A percentile compares a stretch with the other conserved stretches of the same genome.
Evolutionary conservation across 495 filamentous ascomycete species (phyloP).

Genomic region (Hypoxylon intermedium): DNA sequence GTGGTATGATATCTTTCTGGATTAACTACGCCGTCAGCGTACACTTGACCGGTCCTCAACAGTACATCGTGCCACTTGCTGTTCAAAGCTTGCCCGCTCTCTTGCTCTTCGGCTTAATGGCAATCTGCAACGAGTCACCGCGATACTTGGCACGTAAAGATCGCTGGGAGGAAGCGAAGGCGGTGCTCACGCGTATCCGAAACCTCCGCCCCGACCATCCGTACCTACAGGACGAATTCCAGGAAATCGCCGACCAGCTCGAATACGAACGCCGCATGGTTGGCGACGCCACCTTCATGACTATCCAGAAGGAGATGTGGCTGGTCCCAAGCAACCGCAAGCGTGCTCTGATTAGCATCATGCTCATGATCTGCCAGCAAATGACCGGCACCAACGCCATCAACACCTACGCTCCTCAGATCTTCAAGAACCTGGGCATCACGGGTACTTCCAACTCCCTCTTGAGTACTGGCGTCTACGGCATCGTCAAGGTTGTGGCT

Average conservation of each 20-base stretch:
- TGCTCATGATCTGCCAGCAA: constrained; percentile 76
- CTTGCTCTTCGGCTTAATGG: constrained; percentile 64
- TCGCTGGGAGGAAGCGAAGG: constrained; percentile 70
- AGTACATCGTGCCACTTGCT: constrained; percentile 72
- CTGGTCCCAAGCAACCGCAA: constrained; percentile 69
- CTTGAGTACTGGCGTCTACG: constrained; percentile 70
- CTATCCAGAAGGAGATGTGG: constrained; percentile 76
- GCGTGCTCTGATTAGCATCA: constrained; percentile 63
- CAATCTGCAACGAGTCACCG: constrained; percentile 71
- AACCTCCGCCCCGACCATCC: constrained; percentile 63
- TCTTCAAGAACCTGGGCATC: constrained; percentile 70
- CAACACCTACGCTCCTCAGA: constrained; percentile 77
- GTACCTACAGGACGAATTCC: constrained; percentile 70
- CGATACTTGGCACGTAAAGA: constrained; percentile 74
- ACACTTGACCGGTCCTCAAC: constrained; percentile 58
- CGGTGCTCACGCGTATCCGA: constrained; percentile 62
- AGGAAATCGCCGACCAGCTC: constrained; percentile 71
- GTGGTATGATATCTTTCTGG: constrained; percentile 71
- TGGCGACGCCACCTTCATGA: constrained; percentile 66
- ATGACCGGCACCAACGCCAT: constrained; percentile 70
- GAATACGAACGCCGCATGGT: constrained; percentile 71
- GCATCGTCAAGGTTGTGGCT: constrained; percentile 64
- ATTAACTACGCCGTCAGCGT: constrained; percentile 65
- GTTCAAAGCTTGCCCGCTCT: constrained; percentile 70
- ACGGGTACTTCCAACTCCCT: constrained; percentile 56